phyloP scores from a whole-genome alignment of 495 filamentous ascomycete genomes.

The Annulohypoxylon stygium region DNA sequence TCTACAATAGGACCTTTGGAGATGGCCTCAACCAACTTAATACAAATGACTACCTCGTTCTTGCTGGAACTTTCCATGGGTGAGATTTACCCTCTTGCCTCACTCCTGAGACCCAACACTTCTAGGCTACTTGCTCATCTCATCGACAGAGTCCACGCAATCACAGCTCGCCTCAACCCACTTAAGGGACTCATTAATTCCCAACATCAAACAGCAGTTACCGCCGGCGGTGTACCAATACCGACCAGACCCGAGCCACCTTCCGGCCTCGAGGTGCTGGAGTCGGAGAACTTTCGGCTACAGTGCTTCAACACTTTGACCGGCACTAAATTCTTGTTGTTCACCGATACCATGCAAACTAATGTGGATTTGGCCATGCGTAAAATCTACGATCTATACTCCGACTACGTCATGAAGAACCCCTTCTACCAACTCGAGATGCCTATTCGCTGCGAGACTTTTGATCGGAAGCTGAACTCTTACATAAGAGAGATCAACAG shows the following conservation, averaged over 20 bases:
- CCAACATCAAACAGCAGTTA: conserved; percentile 60
- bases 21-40: conserved; percentile 84
- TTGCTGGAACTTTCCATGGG: conserved; percentile 99
- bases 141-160: conserved; percentile 81
- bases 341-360: conserved; percentile 90
- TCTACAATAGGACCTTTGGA: conserved; percentile 95
- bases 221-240: conserved; percentile 47
- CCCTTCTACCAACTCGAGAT: conserved; percentile 98
- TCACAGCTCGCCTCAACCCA: conserved; percentile 83
- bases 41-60: conserved; percentile 94
- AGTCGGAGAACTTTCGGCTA: conserved; percentile 90
- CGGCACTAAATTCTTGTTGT: conserved; percentile 94
- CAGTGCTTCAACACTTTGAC: conserved; percentile 96
- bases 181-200: conserved; percentile 49
- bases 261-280: conserved; percentile 88
- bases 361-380: conserved; percentile 85
- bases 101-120: conserved; percentile 6
- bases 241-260: conserved; percentile 66
- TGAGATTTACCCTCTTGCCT: conserved; percentile 51
- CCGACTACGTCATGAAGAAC: conserved; percentile 99
- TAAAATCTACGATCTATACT: conserved; percentile 93
- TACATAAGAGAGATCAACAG: conserved; percentile 75
- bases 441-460: conserved; percentile 94
- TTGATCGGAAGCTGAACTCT: conserved; percentile 84
- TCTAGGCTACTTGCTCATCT: conserved; percentile 4